A percentile compares a stretch with the other conserved stretches of the same genome.
phyloP scores from a whole-genome alignment of 306 rosid genomes.

The Malus orientalis region DNA sequence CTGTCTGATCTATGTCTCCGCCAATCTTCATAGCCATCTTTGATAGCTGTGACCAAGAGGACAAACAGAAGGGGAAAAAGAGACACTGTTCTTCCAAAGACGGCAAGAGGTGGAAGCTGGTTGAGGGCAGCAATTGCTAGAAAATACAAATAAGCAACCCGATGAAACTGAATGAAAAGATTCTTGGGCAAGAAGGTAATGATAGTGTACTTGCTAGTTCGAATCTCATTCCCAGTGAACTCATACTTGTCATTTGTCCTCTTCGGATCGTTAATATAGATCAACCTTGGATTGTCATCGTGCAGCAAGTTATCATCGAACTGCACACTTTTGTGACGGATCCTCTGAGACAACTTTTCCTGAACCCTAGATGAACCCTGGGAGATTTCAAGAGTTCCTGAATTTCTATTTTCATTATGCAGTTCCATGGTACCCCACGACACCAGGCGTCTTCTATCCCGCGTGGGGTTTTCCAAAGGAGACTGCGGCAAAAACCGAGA shows the following conservation, averaged over 20 bases:
- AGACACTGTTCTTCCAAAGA: constrained; percentile 86
- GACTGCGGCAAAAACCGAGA: constrained; percentile 28
- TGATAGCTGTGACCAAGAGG: constrained; percentile 84
- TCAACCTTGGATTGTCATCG: constrained; percentile 64
- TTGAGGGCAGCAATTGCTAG: constrained; percentile 90
- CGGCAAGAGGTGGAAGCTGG: constrained; percentile 98
- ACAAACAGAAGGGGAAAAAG: constrained; percentile 84
- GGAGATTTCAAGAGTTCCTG: constrained; percentile 45
- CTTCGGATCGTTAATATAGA: constrained; percentile 69
- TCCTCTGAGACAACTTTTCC: constrained; percentile 46
- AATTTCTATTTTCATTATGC: constrained; percentile 22
- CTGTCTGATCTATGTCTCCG: constrained; percentile 85
- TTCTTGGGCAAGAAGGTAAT: constrained; percentile 87
- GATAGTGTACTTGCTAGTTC: constrained; percentile 75
- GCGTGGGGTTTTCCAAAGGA: constrained; percentile 55
- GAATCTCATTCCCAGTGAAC: constrained; percentile 80
- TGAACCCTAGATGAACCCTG: constrained; percentile 24
- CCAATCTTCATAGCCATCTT: constrained; percentile 98
- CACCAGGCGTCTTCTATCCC: constrained; percentile 31
- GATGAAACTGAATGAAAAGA: constrained; percentile 83
- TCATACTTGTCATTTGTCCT: constrained; percentile 81
- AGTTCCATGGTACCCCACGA: constrained; percentile 78
- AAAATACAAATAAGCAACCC: constrained; percentile 91
- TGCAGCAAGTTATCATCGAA: constrained; percentile 45
- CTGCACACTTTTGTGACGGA: constrained; percentile 57